Base-by-base conservation (phyloP, 129 eudicot species). In the Chrysanthemum makinoi region DNA sequence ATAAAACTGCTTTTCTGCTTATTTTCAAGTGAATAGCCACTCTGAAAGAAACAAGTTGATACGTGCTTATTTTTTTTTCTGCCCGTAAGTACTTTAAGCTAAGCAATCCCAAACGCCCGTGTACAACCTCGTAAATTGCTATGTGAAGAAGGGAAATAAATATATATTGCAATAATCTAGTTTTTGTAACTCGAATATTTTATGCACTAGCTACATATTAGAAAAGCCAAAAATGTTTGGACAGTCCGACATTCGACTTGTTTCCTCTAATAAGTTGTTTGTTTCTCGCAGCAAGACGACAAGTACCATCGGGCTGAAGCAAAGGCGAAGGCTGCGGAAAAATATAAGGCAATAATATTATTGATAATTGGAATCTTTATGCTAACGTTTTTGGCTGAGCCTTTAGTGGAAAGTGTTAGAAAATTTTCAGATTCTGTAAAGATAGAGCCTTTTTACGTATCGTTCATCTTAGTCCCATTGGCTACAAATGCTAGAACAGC, bases 401-500 rank as follows among this genome's bases (percentile, higher is more conserved):
- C 95, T 17, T 75, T 87, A 13, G 78, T 87, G 51, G 82, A 82
- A 18, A 82, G 81, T 72, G 90, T 87, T 26, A 72, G 80, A 4
- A 62, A 72, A 48, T 66, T 87, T 51, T 87, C 95, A 24, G 78
- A 70, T 48, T 70, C 85, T 24, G 80, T 81, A 24, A 44, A 22
- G 18, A 48, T 87, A 44, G 77, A 84, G 17, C 56, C 95, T 14
- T 87, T 85, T 66, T 82, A 82, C 57, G 77, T 87, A 28, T 81
- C 95, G 0, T 87, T 87, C 69, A 70, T 87, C 19, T 60, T 87
- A 12, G 84, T 84, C 72, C 90, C 95, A 3, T 50, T 85, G 61
- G 90, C 87, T 67, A 85, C 95, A 63, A 87, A 87, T 46, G 86
- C 87, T 1, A 74, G 89, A 68, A 76, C 68, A 10, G 86, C 87